Base-by-base conservation (phyloP, 2,329 filamentous ascomycete species). In the Phyllosticta citriasiana region DNA sequence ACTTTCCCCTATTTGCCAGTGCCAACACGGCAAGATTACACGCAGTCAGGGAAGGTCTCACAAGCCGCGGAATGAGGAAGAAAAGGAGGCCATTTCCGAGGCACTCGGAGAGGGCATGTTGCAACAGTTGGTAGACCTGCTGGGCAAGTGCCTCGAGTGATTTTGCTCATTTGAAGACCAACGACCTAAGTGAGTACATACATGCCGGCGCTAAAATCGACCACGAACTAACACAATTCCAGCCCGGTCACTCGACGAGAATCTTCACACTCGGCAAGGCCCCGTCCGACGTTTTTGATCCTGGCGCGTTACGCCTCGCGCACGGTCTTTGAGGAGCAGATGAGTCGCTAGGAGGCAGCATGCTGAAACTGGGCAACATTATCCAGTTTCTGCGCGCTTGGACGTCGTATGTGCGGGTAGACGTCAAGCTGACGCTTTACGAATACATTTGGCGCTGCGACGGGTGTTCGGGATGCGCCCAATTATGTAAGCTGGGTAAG, bases 151-250 rank as follows among this genome's bases (percentile, higher is more conserved):
- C 94, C 94, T 0, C 81, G 91, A 53, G 90, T 99, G 65, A 96
- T 99, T 60, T 81, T 99, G 12, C 80, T 99, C 27, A 97, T 99
- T 66, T 99, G 64, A 99, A 99, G 78, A 99, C 94, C 2, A 99
- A 99, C 72, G 94, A 99, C 75, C 79, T 99, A 50, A 99, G 80
- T 83, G 75, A 70, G 80, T 75, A n/a, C 19, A 9, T 3, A 22
- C 19, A 22, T 22, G 19, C 19, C 9, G 14, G 5, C 2, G 10
- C 27, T 30, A 5, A 55, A 19, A 8, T n/a, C 7, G 3, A 22
- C 33, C 6, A 30, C 22, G 7, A 9, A n/a, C 40, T 60, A 27
- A 60, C 58, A 33, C 6, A n/a, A 14, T 10, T 16, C 6, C 51
- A 83, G 80, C 94, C 16, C 86, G 94, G 65, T 94, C 88, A 68